A percentile compares a stretch with the other conserved stretches of the same genome.
phyloP scores from a whole-genome alignment of 306 rosid species.

The Glycine soja region DNA sequence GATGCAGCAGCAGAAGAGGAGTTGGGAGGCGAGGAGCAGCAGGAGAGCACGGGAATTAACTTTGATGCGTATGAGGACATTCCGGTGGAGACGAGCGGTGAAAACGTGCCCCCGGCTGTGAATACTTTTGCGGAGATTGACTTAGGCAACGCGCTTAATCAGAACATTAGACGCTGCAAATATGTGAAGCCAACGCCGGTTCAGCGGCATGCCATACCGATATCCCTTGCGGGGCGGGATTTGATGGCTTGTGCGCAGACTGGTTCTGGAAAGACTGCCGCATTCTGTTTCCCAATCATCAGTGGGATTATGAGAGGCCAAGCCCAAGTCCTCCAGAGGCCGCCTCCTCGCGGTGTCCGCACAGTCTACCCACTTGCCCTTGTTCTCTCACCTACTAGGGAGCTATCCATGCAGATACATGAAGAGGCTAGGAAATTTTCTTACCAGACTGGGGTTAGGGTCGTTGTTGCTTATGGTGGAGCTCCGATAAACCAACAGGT shows the following conservation, averaged over 20 bases:
- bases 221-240: conserved; percentile 81
- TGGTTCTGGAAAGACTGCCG: conserved; percentile 95
- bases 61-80: conserved; percentile 90
- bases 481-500: conserved; percentile 93
- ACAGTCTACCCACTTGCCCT: conserved; percentile 88
- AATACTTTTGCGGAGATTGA: conserved; percentile 89
- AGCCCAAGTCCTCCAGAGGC: conserved; percentile 63
- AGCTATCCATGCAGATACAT: conserved; percentile 87
- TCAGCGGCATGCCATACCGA: conserved; percentile 87
- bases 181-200: conserved; percentile 90
- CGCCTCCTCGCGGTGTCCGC: conserved; percentile 79
- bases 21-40: conserved; percentile 51
- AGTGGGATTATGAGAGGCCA: conserved; percentile 86
- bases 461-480: conserved; percentile 94
- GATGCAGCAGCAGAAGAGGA: conserved; percentile 56
- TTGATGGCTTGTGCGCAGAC: conserved; percentile 97
- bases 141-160: conserved; percentile 82
- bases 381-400: conserved; percentile 92
- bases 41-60: conserved; percentile 73
- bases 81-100: conserved; percentile 88
- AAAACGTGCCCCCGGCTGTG: conserved; percentile 77
- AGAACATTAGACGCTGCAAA: conserved; percentile 78
- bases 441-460: conserved; percentile 89
- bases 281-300: conserved; percentile 87
- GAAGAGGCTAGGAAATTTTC: conserved; percentile 78